Conservation (phyloP, 352 stramenopile genomes). For the Phytophthora crassamura region DNA sequence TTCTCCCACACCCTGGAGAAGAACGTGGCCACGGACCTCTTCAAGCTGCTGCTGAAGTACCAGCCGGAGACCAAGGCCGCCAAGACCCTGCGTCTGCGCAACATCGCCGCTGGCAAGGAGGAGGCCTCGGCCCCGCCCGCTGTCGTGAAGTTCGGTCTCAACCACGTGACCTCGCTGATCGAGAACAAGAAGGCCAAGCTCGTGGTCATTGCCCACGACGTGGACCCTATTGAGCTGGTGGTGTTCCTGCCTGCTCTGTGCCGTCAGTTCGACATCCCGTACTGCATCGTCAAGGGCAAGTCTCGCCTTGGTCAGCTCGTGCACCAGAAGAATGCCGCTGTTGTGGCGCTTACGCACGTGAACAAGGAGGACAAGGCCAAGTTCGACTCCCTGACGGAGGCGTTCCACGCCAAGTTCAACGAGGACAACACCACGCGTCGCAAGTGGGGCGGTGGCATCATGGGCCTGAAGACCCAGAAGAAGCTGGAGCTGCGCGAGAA, state of each 20-base stretch:
- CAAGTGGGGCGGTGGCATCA: slow-evolving; percentile 99
- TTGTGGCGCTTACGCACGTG: slow-evolving; percentile 96
- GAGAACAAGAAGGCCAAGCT: slow-evolving; percentile 99
- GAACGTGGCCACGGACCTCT: slow-evolving; percentile 98
- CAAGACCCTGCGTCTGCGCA: slow-evolving; percentile 98
- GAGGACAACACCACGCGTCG: slow-evolving; percentile 91
- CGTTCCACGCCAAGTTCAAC: slow-evolving; percentile 98
- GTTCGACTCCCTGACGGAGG: slow-evolving; percentile 93
- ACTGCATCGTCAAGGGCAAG: slow-evolving; percentile 99
- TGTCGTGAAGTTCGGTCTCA: slow-evolving; percentile 98
- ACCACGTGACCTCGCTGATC: slow-evolving; percentile 99
- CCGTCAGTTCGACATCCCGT: slow-evolving; percentile 99
- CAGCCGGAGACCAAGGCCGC: slow-evolving; percentile 97
- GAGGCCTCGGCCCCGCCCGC: slow-evolving; percentile 87
- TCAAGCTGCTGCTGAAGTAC: slow-evolving; percentile 99
- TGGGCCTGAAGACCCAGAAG: slow-evolving; percentile 99
- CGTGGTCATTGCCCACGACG: slow-evolving; percentile 99
- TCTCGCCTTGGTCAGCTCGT: slow-evolving; percentile 97
- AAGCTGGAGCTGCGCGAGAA: slow-evolving; percentile 99
- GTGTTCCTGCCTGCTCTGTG: slow-evolving; percentile 98
- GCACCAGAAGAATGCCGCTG: slow-evolving; percentile 98
- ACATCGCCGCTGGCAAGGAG: slow-evolving; percentile 95
- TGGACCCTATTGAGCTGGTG: slow-evolving; percentile 98
- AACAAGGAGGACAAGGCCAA: slow-evolving; percentile 98
- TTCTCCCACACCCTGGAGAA: slow-evolving; percentile 99